phyloP scores from a whole-genome alignment of 768 basidiomycete genomes.

The Tylopilus rubrobrunneus region DNA sequence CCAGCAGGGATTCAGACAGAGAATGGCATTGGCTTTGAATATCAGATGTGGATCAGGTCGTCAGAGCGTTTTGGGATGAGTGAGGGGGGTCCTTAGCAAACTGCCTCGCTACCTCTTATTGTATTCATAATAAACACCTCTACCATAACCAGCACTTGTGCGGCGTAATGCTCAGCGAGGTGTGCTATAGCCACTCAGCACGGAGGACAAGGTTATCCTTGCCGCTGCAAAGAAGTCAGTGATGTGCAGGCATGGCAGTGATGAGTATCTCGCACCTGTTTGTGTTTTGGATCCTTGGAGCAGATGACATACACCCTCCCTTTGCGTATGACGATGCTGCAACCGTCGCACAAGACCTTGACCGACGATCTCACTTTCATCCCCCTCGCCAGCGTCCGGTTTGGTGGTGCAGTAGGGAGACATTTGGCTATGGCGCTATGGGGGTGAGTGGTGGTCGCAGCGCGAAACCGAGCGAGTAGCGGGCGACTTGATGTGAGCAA shows the following conservation, averaged over 20 bases:
- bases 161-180: not conserved
- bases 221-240: constrained; percentile 45
- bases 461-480: constrained; percentile 51
- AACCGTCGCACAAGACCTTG: constrained; percentile 93
- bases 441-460: constrained; percentile 31
- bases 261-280: constrained; percentile 62
- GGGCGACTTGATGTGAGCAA: constrained; percentile 62
- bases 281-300: constrained; percentile 93
- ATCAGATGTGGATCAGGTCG: constrained; percentile 87
- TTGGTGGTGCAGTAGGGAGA: constrained; percentile 6
- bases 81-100: not conserved
- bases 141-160: not conserved
- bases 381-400: constrained; percentile 53
- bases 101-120: not conserved
- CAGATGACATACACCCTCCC: constrained; percentile 92
- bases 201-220: constrained; percentile 43
- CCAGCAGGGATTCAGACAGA: constrained; percentile 74
- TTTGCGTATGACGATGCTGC: constrained; percentile 82
- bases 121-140: constrained; percentile 1
- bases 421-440: constrained; percentile 32
- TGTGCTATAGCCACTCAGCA: not conserved
- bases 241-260: not conserved
- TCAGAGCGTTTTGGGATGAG: constrained; percentile 9
- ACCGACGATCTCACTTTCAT: constrained; percentile 98
- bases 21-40: constrained; percentile 82